A percentile compares a stretch with the other conserved stretches of the same genome.
Evolutionary conservation across 129 eudicot species (phyloP).

Genomic region (Solidago caesia): DNA sequence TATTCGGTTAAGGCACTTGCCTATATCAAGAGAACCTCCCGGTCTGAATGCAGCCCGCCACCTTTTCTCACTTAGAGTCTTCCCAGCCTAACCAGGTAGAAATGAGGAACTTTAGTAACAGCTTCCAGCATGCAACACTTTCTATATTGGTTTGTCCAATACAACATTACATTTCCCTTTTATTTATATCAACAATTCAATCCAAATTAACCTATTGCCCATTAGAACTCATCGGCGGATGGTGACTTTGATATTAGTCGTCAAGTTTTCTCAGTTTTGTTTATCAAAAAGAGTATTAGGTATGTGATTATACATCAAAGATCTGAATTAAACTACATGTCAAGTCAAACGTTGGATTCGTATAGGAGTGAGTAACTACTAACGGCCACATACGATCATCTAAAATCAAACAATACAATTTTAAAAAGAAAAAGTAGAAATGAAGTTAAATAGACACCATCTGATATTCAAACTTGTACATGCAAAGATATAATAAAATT

Average conservation of each 20-base stretch:
- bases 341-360: constrained; percentile 9
- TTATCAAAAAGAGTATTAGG: not conserved
- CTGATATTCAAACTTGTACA: not conserved
- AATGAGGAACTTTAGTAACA: constrained; percentile 15
- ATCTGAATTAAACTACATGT: constrained; percentile 15
- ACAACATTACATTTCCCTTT: not conserved
- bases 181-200: not conserved
- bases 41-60: constrained; percentile 85
- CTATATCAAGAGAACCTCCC: constrained; percentile 83
- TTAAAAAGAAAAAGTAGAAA: not conserved
- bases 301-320: not conserved
- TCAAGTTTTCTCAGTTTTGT: not conserved
- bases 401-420: not conserved
- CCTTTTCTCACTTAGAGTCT: constrained; percentile 78
- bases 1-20: constrained; percentile 85
- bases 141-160: not conserved
- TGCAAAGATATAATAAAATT: not conserved
- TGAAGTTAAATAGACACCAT: not conserved
- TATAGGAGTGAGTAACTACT: not conserved
- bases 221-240: constrained; percentile 11
- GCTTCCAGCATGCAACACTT: constrained; percentile 11
- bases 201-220: constrained; percentile 12
- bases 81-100: constrained; percentile 62
- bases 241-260: not conserved
- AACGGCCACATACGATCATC: constrained; percentile 10